Conservation (phyloP, 176 grass and related monocot genomes). For the Microstegium vimineum region DNA sequence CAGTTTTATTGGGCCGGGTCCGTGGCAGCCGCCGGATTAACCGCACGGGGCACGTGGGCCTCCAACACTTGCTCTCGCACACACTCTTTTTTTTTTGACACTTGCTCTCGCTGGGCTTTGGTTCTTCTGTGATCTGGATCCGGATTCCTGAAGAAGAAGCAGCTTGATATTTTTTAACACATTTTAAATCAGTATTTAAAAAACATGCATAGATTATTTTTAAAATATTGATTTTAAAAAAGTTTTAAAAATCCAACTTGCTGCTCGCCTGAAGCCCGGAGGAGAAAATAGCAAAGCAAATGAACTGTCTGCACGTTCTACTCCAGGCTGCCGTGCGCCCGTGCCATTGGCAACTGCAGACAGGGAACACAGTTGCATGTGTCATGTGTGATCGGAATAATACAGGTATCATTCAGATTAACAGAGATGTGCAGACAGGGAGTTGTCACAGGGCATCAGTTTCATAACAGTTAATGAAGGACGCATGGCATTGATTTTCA, state of each 20-base stretch:
- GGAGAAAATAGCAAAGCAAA: background rate
- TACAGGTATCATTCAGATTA: background rate
- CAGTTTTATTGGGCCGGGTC: background rate
- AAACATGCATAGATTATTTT: too few relatives aligned
- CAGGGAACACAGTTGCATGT: background rate
- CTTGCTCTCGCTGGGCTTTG: background rate
- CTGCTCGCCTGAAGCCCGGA: background rate
- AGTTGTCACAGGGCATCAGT: background rate
- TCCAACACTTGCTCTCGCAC: background rate
- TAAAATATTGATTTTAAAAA: background rate
- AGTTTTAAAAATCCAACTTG: background rate
- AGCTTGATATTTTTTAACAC: background rate
- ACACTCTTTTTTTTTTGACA: too few relatives aligned
- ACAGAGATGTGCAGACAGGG: background rate
- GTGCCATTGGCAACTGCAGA: background rate
- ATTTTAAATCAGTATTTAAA: background rate
- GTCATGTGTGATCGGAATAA: background rate
- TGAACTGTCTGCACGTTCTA: background rate
- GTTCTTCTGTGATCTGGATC: background rate
- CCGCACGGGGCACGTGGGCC: background rate
- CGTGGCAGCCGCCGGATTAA: background rate
- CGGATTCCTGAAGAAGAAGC: background rate
- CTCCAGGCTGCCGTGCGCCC: background rate
- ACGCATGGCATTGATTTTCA: background rate
- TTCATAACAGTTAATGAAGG: background rate